Evolutionary conservation across 352 stramenopile genomes (phyloP).

Genomic region (Pythium aquatile): DNA sequence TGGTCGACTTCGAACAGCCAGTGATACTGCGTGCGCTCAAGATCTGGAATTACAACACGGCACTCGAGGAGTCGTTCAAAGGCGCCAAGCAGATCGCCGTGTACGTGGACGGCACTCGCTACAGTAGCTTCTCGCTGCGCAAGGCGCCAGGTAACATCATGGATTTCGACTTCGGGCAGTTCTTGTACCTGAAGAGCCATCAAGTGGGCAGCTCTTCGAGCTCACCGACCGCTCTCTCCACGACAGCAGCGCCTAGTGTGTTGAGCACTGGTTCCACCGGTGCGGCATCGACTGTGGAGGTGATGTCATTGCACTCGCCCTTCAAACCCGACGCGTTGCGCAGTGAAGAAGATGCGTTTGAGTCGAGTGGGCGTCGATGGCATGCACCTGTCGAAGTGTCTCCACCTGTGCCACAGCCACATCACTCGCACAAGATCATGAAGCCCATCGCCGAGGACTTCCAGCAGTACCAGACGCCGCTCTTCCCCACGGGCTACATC

Average conservation of each 20-base stretch:
- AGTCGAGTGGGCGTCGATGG: slow-evolving; percentile 1
- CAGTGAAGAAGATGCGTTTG: slow-evolving; percentile 15
- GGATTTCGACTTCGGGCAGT: slow-evolving; percentile 86
- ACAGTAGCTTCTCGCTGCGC: slow-evolving; percentile 59
- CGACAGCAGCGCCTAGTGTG: background rate
- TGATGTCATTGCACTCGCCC: slow-evolving; percentile 24
- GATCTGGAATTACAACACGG: slow-evolving; percentile 82
- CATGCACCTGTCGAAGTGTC: background rate
- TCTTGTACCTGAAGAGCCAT: slow-evolving; percentile 45
- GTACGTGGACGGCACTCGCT: slow-evolving; percentile 44
- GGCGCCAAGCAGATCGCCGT: slow-evolving; percentile 62
- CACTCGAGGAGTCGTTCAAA: slow-evolving; percentile 75
- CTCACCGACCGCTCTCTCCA: background rate
- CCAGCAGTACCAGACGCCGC: slow-evolving; percentile 87
- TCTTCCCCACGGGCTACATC: slow-evolving; percentile 83
- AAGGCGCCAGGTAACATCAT: slow-evolving; percentile 77
- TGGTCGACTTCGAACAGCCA: slow-evolving; percentile 47
- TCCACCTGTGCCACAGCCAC: background rate
- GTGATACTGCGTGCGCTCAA: slow-evolving; percentile 54
- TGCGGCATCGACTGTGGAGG: slow-evolving; percentile 1
- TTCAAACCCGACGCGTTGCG: slow-evolving; percentile 18
- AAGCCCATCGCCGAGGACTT: slow-evolving; percentile 56
- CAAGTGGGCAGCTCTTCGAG: background rate
- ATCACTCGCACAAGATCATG: slow-evolving; percentile 23
- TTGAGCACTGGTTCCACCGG: background rate